Conservation (phyloP, 169 alveolate species). For the Plasmodium inui region DNA sequence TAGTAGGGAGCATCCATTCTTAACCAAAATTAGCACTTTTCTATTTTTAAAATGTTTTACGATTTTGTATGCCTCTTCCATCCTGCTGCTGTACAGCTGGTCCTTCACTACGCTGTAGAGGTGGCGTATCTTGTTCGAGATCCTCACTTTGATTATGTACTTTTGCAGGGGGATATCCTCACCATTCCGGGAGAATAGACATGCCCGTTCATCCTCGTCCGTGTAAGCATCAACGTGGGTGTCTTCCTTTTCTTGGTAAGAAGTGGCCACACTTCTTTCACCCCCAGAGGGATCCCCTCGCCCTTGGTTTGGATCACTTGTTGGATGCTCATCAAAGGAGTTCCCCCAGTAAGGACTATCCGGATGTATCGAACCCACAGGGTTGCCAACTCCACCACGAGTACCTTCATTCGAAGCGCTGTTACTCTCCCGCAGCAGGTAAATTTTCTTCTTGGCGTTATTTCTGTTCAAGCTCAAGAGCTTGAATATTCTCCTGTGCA, state of each 20-base stretch:
- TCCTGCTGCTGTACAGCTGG: conserved; percentile 34
- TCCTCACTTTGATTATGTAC: conserved; percentile 54
- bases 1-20: conserved; percentile 65
- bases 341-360: not conserved
- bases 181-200: not conserved
- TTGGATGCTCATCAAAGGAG: not conserved
- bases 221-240: not conserved
- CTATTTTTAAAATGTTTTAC: conserved; percentile 30
- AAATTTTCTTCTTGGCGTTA: conserved; percentile 58
- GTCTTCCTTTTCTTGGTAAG: conserved; percentile 5
- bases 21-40: conserved; percentile 50
- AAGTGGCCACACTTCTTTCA: not conserved
- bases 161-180: conserved; percentile 22
- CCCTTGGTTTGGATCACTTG: not conserved
- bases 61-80: conserved; percentile 33
- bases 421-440: conserved; percentile 40
- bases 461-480: conserved; percentile 27
- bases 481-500: conserved; percentile 62
- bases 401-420: not conserved
- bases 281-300: not conserved
- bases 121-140: conserved; percentile 49
- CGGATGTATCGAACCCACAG: not conserved
- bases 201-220: conserved; percentile 2
- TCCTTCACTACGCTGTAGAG: conserved; percentile 34
- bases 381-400: not conserved